Evolutionary conservation across 805 yeast genomes (phyloP).

Genomic region (Candida railenensis): DNA sequence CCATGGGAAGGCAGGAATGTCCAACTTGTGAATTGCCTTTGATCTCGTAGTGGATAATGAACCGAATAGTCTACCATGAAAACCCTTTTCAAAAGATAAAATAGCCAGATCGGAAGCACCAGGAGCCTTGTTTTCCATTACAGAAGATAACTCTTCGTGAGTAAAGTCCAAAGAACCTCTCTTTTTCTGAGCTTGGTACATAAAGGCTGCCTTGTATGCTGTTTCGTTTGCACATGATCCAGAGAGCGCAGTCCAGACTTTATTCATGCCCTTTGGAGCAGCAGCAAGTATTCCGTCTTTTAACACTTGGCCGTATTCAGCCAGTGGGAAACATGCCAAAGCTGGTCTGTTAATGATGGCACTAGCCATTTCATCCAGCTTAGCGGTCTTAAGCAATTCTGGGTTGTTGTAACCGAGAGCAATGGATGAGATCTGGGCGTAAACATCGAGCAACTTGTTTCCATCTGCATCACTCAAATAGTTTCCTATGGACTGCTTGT

Average conservation of each 20-base stretch:
- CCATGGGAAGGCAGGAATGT: conserved; percentile 61
- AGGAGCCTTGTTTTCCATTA: conserved; percentile 51
- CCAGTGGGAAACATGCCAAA: conserved; percentile 46
- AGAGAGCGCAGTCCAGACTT: conserved; percentile 64
- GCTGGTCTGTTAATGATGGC: conserved; percentile 45
- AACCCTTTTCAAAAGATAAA: conserved; percentile 52
- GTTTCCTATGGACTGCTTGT: conserved; percentile 37
- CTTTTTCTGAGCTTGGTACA: conserved; percentile 56
- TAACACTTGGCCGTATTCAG: conserved; percentile 50
- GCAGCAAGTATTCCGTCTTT: conserved; percentile 54
- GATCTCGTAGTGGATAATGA: conserved; percentile 56
- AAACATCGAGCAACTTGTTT: conserved; percentile 39
- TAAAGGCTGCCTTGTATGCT: conserved; percentile 70
- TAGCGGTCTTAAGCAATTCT: conserved; percentile 34
- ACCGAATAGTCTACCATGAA: conserved; percentile 59
- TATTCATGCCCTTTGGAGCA: conserved; percentile 61
- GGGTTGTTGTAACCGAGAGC: conserved; percentile 47
- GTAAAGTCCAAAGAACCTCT: conserved; percentile 50
- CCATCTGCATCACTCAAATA: conserved; percentile 44
- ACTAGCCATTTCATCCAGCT: conserved; percentile 39
- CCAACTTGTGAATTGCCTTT: conserved; percentile 56
- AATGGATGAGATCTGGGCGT: conserved; percentile 43
- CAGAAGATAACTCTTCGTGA: conserved; percentile 44
- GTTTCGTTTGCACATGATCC: conserved; percentile 73
- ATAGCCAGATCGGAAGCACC: conserved; percentile 55